Evolutionary conservation across 2,329 filamentous ascomycete genomes (phyloP).

Genomic region (Chrysoporthe deuterocubensis): DNA sequence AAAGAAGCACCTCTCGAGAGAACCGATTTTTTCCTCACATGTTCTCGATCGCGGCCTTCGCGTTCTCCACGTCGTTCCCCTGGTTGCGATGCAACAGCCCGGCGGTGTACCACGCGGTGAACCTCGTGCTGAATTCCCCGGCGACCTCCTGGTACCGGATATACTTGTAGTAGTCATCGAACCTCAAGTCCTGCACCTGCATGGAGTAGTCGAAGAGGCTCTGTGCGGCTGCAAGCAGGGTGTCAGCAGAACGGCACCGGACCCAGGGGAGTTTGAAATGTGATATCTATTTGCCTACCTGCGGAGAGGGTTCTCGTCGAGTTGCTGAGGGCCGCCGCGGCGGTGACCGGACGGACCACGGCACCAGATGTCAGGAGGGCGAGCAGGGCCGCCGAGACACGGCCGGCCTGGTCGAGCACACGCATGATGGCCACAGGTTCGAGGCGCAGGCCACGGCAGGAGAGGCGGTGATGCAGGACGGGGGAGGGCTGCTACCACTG

Average conservation of each 20-base stretch:
- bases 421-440: constrained; percentile 10
- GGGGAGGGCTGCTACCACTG: background rate
- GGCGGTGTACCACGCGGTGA: constrained; percentile 48
- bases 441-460: background rate
- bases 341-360: background rate
- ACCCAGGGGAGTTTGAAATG: background rate
- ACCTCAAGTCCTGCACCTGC: constrained; percentile 44
- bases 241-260: background rate
- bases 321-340: background rate
- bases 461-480: background rate
- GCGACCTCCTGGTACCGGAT: constrained; percentile 45
- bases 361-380: background rate
- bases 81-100: constrained; percentile 43
- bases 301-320: constrained; percentile 14
- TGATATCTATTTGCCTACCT: constrained; percentile 1
- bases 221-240: constrained; percentile 37
- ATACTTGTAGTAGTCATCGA: constrained; percentile 47
- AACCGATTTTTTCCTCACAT: constrained; percentile 33
- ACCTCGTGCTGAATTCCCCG: constrained; percentile 48
- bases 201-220: constrained; percentile 46
- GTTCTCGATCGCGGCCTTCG: constrained; percentile 41
- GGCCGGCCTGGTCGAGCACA: background rate
- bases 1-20: background rate
- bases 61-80: constrained; percentile 41
- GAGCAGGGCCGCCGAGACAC: background rate